These are phyloP conservation scores for Magnolia changhungtana DNA, from an alignment of 164 flowering plant genomes.

Conservation along the genomic window DNA sequence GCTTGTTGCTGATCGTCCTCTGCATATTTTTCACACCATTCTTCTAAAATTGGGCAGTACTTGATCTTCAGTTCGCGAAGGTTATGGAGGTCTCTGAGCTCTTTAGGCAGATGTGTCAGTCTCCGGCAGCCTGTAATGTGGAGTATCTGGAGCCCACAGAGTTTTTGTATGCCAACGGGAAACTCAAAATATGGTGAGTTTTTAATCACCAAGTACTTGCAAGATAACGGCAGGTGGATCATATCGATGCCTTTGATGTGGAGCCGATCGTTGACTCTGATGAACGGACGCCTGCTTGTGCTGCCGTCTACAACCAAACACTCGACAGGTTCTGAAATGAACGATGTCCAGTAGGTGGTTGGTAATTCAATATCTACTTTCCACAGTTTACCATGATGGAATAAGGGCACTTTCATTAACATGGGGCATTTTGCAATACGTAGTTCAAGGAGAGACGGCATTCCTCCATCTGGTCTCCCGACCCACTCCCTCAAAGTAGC, in stretches of 20 bases:
- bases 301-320: rapidly evolving
- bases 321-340: background rate
- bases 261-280: no score
- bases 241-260: no score
- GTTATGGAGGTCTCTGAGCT: background rate
- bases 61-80: slow-evolving; percentile 10
- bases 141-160: background rate
- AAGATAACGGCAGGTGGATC: background rate
- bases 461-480: background rate
- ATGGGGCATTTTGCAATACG: background rate
- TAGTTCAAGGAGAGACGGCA: slow-evolving; percentile 3
- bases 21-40: no score
- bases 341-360: background rate
- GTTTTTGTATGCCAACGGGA: background rate
- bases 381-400: background rate
- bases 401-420: background rate
- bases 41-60: slow-evolving; percentile 6
- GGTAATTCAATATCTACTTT: background rate
- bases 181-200: background rate
- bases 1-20: no score
- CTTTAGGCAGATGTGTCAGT: no score
- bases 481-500: slow-evolving; percentile 19
- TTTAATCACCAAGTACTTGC: background rate
- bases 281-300: no score
- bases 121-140: no score